Base-by-base conservation (phyloP, 805 yeast species). In the Pichia pseudocactophila region DNA sequence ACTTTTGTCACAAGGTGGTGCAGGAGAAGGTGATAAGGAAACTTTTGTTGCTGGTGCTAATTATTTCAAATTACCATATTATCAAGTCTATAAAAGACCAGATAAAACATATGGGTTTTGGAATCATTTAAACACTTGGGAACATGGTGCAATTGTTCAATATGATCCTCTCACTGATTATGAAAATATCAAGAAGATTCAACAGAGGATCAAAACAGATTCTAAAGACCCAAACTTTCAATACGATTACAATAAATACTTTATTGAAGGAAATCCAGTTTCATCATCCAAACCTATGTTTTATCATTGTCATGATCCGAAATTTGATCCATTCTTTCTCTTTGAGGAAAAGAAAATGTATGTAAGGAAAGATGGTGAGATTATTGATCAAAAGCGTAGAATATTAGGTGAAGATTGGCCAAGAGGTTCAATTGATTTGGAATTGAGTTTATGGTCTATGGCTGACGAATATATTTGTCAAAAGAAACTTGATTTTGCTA, bases 1-100 rank as follows among this genome's bases (percentile, higher is more conserved):
- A 3, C 60, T 81, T 38, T 61, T 81, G 37, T 66, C 81, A 2
- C 78, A 78, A 58, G 82, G 82, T 32, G 70, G 70, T 34, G 72
- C 71, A 2, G 90, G 90, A n/a, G 85, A 80, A 59, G 89, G 89
- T 43, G 89, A 82, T 55, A 82, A 82, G 54, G 89, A 82, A 49
- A 81, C 90, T 0, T 73, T 80, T 39, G 65, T 76, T 39, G 80
- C 85, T 0, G 82, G 87, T 2, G 80, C 86, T 7, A 67, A 68
- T 34, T 68, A 68, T 9, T 59, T 70, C 31, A 59, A 61, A 3
- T 56, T 69, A 36, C 66, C 70, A 1, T 73, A 63, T 45, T 76
- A 77, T 51, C 82, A 76, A 57, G 64, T 69, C 2, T 63, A 65
- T 41, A 63, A 66, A 10, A 59, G 42, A 36, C 56, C 59, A 1